Percentiles rank a stretch among this genome's conserved stretches.
phyloP scores from a whole-genome alignment of 495 filamentous ascomycete species.

The Lindgomyces ingoldianus region DNA sequence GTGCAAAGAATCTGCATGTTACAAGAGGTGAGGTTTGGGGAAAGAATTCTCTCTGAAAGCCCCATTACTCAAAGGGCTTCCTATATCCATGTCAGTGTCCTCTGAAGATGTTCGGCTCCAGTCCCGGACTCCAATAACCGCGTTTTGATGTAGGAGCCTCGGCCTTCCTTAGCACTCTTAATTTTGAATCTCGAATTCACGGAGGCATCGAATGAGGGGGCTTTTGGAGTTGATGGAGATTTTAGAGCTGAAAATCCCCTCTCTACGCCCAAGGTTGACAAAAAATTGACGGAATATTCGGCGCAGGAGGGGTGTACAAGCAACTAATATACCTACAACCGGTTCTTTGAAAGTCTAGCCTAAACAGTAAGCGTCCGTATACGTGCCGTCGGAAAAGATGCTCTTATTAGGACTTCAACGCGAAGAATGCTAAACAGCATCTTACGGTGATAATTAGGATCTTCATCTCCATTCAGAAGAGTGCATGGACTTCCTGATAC shows the following conservation, averaged over 20 bases:
- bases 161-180: no score
- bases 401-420: constrained; percentile 1
- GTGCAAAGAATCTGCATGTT: no score
- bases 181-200: no score
- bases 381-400: constrained; percentile 22
- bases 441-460: constrained; percentile 1
- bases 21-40: no score
- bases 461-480: background rate
- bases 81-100: no score
- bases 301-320: constrained; percentile 24
- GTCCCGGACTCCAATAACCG: no score
- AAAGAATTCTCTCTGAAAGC: no score
- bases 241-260: background rate
- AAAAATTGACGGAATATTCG: constrained; percentile 2
- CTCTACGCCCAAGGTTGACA: background rate
- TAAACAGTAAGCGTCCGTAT: constrained; percentile 11
- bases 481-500: constrained; percentile 2
- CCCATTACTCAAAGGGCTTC: no score
- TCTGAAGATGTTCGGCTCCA: no score
- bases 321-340: constrained; percentile 22
- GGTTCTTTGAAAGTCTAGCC: constrained; percentile 30
- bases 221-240: background rate
- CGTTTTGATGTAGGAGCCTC: no score
- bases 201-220: background rate
- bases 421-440: constrained; percentile 26